Evolutionary conservation across 164 flowering plant genomes (phyloP).

Genomic region (Vitis amurensis): DNA sequence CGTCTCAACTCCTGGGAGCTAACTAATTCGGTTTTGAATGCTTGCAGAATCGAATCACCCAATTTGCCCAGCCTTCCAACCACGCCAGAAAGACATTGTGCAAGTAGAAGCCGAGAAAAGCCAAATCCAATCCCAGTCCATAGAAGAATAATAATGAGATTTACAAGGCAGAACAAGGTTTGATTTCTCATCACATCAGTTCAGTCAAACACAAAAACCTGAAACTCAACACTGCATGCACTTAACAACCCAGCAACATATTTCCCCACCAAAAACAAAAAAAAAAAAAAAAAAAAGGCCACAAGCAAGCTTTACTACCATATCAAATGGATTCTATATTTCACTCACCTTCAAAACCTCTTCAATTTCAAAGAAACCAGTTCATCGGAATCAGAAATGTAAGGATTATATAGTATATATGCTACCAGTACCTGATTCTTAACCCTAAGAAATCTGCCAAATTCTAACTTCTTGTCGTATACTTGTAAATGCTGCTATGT

Average conservation of each 20-base stretch:
- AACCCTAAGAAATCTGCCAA: not conserved
- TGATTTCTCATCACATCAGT: not conserved
- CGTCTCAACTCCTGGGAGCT: too few species aligned
- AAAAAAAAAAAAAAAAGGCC: not conserved
- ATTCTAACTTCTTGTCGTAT: slow-evolving; percentile 9
- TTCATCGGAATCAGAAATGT: slow-evolving; percentile 5
- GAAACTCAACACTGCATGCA: not conserved
- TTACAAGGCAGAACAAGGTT: not conserved
- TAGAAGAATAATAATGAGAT: not conserved
- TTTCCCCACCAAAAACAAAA: too few species aligned
- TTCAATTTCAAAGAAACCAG: not conserved
- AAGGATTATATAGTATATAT: not conserved
- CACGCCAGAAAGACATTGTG: too few species aligned
- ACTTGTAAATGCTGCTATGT: slow-evolving; percentile 12
- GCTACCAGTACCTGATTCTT: not conserved
- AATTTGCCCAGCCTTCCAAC: too few species aligned
- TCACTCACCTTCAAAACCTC: not conserved
- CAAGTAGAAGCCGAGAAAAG: too few species aligned
- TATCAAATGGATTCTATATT: not conserved
- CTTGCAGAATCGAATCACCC: too few species aligned
- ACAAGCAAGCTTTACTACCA: not conserved
- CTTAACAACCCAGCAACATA: not conserved
- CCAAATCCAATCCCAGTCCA: not conserved
- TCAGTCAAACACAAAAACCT: not conserved
- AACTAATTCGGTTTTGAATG: too few species aligned